Evolutionary conservation across 106 monocot species (phyloP).

Genomic region (Phalaenopsis equestris): DNA sequence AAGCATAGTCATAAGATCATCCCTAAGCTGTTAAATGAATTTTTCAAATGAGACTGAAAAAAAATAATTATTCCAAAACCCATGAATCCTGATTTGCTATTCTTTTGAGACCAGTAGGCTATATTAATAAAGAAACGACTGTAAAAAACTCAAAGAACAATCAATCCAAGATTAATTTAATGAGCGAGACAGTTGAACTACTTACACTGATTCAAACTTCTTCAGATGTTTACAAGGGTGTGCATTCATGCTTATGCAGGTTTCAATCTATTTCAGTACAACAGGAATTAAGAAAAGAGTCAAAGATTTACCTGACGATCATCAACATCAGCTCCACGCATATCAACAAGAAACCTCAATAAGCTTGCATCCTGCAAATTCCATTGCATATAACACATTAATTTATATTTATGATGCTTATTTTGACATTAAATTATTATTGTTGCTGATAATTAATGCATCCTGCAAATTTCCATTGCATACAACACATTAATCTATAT

Average conservation of each 20-base stretch:
- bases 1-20: conserved; percentile 99
- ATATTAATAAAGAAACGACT: not conserved
- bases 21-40: conserved; percentile 56
- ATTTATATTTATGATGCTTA: not conserved
- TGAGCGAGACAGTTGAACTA: not conserved
- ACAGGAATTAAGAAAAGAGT: not conserved
- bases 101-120: not conserved
- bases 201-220: not conserved
- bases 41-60: not conserved
- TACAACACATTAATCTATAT: not conserved
- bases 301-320: conserved; percentile 61
- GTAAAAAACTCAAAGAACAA: not conserved
- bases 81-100: not conserved
- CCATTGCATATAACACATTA: not conserved
- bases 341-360: conserved; percentile 93
- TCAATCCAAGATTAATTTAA: not conserved
- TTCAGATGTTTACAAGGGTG: not conserved
- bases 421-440: not conserved
- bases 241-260: not conserved
- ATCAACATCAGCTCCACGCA: conserved; percentile 95
- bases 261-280: not conserved
- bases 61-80: not conserved
- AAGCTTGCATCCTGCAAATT: conserved; percentile 81
- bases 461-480: not conserved
- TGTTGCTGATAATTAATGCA: not conserved